A percentile compares a stretch with the other conserved stretches of the same genome.
Evolutionary conservation across 2,329 filamentous ascomycete genomes (phyloP).

Genomic region (Colletotrichum trifolii): DNA sequence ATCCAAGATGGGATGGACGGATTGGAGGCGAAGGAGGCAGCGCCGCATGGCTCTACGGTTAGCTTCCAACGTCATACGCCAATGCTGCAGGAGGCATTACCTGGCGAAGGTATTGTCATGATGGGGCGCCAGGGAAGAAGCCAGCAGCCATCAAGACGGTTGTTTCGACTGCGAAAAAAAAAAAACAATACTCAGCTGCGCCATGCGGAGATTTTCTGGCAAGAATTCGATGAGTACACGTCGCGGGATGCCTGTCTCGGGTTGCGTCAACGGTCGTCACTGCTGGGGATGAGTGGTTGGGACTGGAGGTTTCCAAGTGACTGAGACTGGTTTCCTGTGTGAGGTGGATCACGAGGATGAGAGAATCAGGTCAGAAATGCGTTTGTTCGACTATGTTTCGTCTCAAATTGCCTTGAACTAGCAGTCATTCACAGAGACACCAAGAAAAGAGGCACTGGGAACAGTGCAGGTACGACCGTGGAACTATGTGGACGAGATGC

Average conservation of each 20-base stretch:
- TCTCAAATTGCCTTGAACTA: too few species aligned
- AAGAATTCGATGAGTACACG: background rate
- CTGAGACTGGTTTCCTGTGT: background rate
- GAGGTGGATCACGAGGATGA: background rate
- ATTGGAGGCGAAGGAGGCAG: conserved; percentile 3
- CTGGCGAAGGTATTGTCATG: conserved; percentile 9
- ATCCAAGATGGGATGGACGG: conserved; percentile 2
- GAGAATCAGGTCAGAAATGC: background rate
- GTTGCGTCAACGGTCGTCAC: conserved; percentile 30
- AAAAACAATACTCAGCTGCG: background rate
- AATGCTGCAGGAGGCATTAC: conserved; percentile 16
- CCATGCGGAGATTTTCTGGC: background rate
- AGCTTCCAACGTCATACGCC: conserved; percentile 32
- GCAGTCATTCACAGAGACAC: too few species aligned
- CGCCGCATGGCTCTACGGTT: conserved; percentile 14
- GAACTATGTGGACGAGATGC: background rate
- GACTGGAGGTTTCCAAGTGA: background rate
- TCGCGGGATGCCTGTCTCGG: conserved; percentile 13
- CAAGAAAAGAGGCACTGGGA: background rate
- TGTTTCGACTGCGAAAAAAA: conserved; percentile 14
- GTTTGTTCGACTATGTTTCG: too few species aligned
- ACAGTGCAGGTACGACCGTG: background rate
- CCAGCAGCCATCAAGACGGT: conserved; percentile 6
- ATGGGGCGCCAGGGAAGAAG: conserved; percentile 29
- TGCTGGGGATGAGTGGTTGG: background rate